Base-by-base conservation (phyloP, 176 grass and related monocot genomes). In the Tillandsia leiboldiana region DNA sequence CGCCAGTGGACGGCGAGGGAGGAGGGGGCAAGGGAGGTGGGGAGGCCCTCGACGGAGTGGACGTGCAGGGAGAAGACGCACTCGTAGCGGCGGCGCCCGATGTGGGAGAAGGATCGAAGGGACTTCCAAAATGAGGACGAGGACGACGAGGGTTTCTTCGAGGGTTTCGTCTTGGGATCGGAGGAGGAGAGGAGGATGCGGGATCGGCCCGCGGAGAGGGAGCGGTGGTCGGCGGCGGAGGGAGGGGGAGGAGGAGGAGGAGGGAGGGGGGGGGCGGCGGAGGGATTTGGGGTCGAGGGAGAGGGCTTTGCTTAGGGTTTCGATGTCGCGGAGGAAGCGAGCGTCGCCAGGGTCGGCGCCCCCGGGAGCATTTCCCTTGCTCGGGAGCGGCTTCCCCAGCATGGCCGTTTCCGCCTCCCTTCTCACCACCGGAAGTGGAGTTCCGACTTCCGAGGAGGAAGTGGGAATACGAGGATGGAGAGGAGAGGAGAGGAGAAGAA, bases 221-320 rank as follows among this genome's bases (percentile, higher is more conserved):
- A 71, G 51, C 8, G 59, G 61, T 56, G 77, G 77, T 58, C 77
- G 74, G 22, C 48, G 47, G 53, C 57, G 48, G 62, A 3, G 83
- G 47, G 72, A 70, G 26, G 74, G 27, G 11, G 64, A 63, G 17
- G 80, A 26, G 54, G 84, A 61, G 0, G 86, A 75, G 50, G 83
- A 80, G 26, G 20, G 84, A 33, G 29, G 87, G 15, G 77, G 87
- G 24, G 84, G 67, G 70, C 82, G 94, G 78, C 70, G 77, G 72
- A 58, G 63, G 78, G 50, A 52, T 53, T 81, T 79, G 50, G 87
- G 72, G 67, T 88, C 85, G 61, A 99, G 80, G 77, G 87, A 90
- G 72, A 99, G 90, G 51, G 89, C 94, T 84, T 85, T 93, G 82
- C 91, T 77, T 57, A 90, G 89, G 74, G 87, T 78, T 48, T 90